These are phyloP conservation scores for Xylariomycetidae sp. DNA, from an alignment of 2,329 filamentous ascomycete species.

Conservation along the genomic window DNA sequence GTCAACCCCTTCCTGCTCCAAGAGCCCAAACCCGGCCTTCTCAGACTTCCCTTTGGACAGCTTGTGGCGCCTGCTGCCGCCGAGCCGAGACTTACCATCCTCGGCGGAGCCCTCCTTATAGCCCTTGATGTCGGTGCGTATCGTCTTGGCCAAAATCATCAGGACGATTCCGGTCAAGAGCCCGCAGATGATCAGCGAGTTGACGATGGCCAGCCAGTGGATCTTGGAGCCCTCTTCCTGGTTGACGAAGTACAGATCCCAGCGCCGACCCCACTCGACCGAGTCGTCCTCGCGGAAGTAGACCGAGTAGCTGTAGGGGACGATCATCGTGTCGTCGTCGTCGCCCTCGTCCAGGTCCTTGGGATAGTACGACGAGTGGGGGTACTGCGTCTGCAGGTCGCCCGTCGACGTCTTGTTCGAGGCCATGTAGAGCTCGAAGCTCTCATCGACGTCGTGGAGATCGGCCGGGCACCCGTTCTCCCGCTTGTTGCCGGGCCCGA, in stretches of 20 bases:
- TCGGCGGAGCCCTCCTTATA: slow-evolving; percentile 63
- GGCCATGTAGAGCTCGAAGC: slow-evolving; percentile 65
- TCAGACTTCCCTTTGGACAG: slow-evolving; percentile 43
- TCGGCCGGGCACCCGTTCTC: slow-evolving; percentile 65
- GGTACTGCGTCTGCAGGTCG: slow-evolving; percentile 41
- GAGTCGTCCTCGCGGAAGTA: slow-evolving; percentile 81
- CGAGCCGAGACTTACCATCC: slow-evolving; percentile 57
- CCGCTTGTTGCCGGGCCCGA: slow-evolving; percentile 57
- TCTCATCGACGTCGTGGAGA: slow-evolving; percentile 56
- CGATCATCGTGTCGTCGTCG: slow-evolving; percentile 61
- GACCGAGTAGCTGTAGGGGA: slow-evolving; percentile 85
- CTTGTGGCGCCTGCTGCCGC: slow-evolving; percentile 40
- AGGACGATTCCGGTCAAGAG: slow-evolving; percentile 74
- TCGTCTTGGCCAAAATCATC: slow-evolving; percentile 75
- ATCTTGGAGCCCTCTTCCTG: slow-evolving; percentile 77
- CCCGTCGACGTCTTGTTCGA: slow-evolving; percentile 59
- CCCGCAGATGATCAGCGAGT: slow-evolving; percentile 78
- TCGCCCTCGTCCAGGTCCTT: slow-evolving; percentile 51
- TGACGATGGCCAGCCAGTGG: slow-evolving; percentile 85
- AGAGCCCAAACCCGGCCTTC: slow-evolving; percentile 49
- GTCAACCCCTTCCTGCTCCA: slow-evolving; percentile 55
- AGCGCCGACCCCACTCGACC: slow-evolving; percentile 78
- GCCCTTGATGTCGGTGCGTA: slow-evolving; percentile 72
- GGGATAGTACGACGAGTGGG: slow-evolving; percentile 55
- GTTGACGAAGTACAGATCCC: slow-evolving; percentile 87